phyloP scores from a whole-genome alignment of 306 rosid genomes.

The Dryas alaskensis region DNA sequence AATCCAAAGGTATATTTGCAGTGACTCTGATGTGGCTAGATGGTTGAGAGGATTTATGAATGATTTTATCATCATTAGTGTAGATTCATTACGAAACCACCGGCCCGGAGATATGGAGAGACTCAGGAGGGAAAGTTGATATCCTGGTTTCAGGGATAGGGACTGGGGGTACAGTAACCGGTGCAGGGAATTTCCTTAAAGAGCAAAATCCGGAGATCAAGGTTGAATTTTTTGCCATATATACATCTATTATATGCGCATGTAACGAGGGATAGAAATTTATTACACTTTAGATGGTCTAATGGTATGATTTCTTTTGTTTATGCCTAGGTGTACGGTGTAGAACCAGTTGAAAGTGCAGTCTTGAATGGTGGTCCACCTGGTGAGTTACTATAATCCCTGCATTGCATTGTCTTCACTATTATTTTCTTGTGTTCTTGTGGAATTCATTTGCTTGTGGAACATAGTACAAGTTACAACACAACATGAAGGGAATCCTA shows the following conservation, averaged over 20 bases:
- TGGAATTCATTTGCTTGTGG: not conserved
- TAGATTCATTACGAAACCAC: conserved; percentile 89
- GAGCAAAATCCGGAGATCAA: conserved; percentile 66
- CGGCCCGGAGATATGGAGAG: conserved; percentile 92
- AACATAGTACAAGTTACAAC: not conserved
- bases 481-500: not conserved
- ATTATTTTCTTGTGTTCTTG: not conserved
- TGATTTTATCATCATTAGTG: not conserved
- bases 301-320: conserved; percentile 4
- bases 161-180: conserved; percentile 76
- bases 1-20: conserved; percentile 52
- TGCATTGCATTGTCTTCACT: not conserved
- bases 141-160: conserved; percentile 74
- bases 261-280: not conserved
- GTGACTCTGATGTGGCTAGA: conserved; percentile 4
- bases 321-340: conserved; percentile 54
- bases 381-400: conserved; percentile 40
- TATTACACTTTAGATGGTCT: not conserved
- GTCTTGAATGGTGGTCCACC: conserved; percentile 70
- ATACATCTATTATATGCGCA: not conserved
- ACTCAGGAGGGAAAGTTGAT: conserved; percentile 64
- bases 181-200: conserved; percentile 71
- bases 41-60: conserved; percentile 1
- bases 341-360: conserved; percentile 82
- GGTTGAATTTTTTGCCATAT: conserved; percentile 39